Evolutionary conservation across 768 basidiomycete genomes (phyloP), one percentile per base, ranked within the genome.

Genomic region (Calvatia gigantea): DNA sequence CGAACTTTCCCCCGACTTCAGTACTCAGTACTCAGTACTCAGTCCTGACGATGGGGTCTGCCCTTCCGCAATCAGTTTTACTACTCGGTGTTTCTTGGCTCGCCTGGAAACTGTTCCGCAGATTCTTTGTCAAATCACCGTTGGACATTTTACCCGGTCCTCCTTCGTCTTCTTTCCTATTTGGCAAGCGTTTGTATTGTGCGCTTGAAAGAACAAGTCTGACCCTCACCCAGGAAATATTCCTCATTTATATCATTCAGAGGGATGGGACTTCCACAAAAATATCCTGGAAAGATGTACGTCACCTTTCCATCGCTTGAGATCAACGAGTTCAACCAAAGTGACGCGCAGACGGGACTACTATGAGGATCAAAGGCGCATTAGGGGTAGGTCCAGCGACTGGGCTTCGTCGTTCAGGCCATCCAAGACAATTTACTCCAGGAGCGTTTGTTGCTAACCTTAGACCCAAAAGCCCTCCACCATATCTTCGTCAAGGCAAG

Each of bases 381-480:
- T 62, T 76, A 25, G 72, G 73, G 3, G 76, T 76, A 52, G 9
- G 69, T 60, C 9, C 5, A 17, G n/a, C 19, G 31, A n/a, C 21
- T 27, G 17, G 17, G 19, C 7, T 25, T 23, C n/a, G 41, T 6
- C 6, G n/a, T 12, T 32, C 28, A 15, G 4, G 21, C 7, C 11
- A 12, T 4, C 31, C 42, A 25, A 56, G 2, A 15, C 17, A 4
- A n/a, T 15, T 14, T 37, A 19, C 15, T 25, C 52, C 63, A 70
- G 70, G 65, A 66, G 50, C 61, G 67, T 31, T 62, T 68, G 41
- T 62, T 80, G 6, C 73, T 72, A 54, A 68, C 76, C 0, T 76
- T 63, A 47, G 79, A 81, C 55, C 76, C 78, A 1, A 71, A 68
- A 37, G 79, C 78, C 1, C 56, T 81, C 51, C 70, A 78, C 49